phyloP scores from a whole-genome alignment of 2,329 filamentous ascomycete genomes.

The Hortaea werneckii region DNA sequence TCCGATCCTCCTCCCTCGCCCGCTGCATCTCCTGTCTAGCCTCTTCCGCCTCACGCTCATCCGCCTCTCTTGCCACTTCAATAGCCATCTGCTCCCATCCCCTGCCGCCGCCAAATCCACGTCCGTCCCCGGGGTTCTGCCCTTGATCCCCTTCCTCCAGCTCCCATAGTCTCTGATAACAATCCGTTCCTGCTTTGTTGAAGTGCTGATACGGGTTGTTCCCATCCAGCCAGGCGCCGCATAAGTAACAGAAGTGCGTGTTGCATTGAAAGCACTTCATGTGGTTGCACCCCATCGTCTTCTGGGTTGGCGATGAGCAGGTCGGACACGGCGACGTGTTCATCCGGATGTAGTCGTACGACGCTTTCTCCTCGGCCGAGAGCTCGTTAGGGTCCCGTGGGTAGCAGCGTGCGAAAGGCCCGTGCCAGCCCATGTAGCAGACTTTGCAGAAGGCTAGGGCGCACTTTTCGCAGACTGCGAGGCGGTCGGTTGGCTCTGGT shows the following conservation, averaged over 20 bases:
- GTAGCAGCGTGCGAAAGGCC: conserved; percentile 66
- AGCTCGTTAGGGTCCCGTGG: conserved; percentile 59
- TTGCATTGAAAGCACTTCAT: conserved; percentile 89
- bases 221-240: conserved; percentile 72
- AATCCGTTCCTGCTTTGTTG: conserved; percentile 57
- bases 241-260: conserved; percentile 92
- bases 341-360: conserved; percentile 68
- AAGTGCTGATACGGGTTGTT: conserved; percentile 82
- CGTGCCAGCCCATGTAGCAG: conserved; percentile 82
- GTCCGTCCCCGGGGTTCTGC: conserved; percentile 28
- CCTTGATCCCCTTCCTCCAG: conserved; percentile 65
- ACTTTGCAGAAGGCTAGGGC: conserved; percentile 75
- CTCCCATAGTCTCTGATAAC: conserved; percentile 85
- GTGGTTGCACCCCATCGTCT: conserved; percentile 90
- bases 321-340: conserved; percentile 86
- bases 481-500: conserved; percentile 43
- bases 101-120: conserved; percentile 32
- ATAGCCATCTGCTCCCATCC: conserved; percentile 34
- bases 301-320: conserved; percentile 74
- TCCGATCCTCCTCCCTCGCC: conserved; percentile 3
- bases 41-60: conserved; percentile 25
- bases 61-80: conserved; percentile 24
- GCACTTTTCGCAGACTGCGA: conserved; percentile 83
- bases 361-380: conserved; percentile 75
- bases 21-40: conserved; percentile 14